Evolutionary conservation across 1,284 basidiomycete genomes (phyloP).

Genomic region (Ceratobasidium papillatum): DNA sequence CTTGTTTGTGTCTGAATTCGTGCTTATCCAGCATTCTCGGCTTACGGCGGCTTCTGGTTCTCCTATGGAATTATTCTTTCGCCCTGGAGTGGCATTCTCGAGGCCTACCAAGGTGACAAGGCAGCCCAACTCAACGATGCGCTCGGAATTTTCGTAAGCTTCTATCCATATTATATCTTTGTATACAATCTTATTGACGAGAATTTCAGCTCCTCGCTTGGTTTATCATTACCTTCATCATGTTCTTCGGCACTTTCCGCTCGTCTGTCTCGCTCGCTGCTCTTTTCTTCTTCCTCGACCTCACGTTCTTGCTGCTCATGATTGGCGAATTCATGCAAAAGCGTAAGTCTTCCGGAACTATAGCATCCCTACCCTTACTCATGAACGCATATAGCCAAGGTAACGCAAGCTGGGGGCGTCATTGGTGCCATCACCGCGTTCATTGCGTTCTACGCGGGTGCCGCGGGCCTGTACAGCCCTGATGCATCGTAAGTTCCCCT

Average conservation of each 20-base stretch:
- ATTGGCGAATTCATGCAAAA: conserved; percentile 49
- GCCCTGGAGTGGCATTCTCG: conserved; percentile 57
- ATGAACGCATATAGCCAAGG: conserved; percentile 14
- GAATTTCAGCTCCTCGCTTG: conserved; percentile 51
- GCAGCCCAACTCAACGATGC: conserved; percentile 62
- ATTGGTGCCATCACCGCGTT: conserved; percentile 61
- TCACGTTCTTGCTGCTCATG: conserved; percentile 69
- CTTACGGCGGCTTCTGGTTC: conserved; percentile 87
- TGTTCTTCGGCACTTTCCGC: conserved; percentile 69
- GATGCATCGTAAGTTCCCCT: conserved; percentile 19
- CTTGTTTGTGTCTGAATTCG: not conserved
- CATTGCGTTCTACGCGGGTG: conserved; percentile 13
- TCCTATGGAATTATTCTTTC: conserved; percentile 74
- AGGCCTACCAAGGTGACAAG: conserved; percentile 59
- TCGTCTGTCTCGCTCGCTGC: conserved; percentile 70
- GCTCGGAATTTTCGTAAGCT: conserved; percentile 63
- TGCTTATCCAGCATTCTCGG: conserved; percentile 72
- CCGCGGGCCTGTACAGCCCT: conserved; percentile 23
- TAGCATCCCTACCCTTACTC: not conserved
- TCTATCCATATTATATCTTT: conserved; percentile 58
- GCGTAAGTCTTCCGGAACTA: not conserved
- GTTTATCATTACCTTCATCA: conserved; percentile 74
- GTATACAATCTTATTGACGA: not conserved
- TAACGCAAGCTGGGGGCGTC: conserved; percentile 73
- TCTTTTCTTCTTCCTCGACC: conserved; percentile 77